These are phyloP conservation scores for Camelina laxa DNA, from an alignment of 345 rosid genomes.

Conservation along the genomic window DNA sequence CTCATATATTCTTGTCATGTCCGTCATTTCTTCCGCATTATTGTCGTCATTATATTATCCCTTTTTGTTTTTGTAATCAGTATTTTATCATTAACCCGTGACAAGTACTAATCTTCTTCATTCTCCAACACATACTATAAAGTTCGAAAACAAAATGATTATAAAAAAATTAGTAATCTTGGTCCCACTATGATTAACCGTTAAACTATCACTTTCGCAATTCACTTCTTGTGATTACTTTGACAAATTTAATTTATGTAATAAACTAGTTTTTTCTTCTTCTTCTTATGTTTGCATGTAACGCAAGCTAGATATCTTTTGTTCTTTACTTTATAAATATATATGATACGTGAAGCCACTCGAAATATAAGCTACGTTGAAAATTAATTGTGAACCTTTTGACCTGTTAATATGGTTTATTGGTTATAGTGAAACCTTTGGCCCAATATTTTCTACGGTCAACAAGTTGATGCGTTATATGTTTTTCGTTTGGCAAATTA, in stretches of 20 bases:
- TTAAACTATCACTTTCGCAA: constrained; percentile 39
- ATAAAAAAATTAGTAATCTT: constrained; percentile 4
- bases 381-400: neutral
- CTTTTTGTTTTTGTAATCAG: constrained; percentile 13
- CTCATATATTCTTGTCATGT: neutral
- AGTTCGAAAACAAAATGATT: neutral
- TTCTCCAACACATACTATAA: constrained; percentile 25
- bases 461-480: constrained; percentile 19
- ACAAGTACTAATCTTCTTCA: constrained; percentile 13
- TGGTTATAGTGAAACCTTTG: constrained; percentile 17
- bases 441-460: constrained; percentile 14
- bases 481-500: neutral
- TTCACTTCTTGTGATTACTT: neutral
- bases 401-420: constrained; percentile 5
- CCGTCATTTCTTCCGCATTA: constrained; percentile 20
- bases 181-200: constrained; percentile 25
- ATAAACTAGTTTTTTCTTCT: neutral
- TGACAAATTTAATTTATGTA: neutral
- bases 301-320: neutral
- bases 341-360: neutral
- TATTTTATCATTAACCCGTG: constrained; percentile 25
- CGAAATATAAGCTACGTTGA: neutral
- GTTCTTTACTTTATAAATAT: too few species aligned
- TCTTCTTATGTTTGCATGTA: neutral
- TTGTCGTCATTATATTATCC: constrained; percentile 28